A percentile compares a stretch with the other conserved stretches of the same genome.
Conservation (phyloP, 2,329 filamentous ascomycete species). For the Anthostomella pinea region DNA sequence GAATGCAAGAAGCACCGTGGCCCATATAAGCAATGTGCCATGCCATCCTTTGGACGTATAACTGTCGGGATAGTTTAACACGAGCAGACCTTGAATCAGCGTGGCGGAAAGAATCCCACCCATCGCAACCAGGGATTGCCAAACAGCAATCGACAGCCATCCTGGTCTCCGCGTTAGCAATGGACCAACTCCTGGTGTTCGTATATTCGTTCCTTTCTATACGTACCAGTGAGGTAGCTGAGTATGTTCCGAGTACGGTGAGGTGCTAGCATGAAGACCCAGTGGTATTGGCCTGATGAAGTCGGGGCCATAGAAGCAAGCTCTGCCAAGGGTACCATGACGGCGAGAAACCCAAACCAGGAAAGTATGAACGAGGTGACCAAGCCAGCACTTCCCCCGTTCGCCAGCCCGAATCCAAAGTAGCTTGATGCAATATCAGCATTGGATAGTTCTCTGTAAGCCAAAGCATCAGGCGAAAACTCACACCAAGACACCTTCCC, state of each 20-base stretch:
- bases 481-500: slow-evolving; percentile 20
- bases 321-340: slow-evolving; percentile 14
- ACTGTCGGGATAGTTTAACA: slow-evolving; percentile 15
- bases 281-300: slow-evolving; percentile 20
- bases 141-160: slow-evolving; percentile 20
- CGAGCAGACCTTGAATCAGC: slow-evolving; percentile 20
- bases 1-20: slow-evolving; percentile 37
- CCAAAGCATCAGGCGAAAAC: neutral
- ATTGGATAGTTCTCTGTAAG: neutral
- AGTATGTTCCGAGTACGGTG: slow-evolving; percentile 13
- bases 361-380: slow-evolving; percentile 18
- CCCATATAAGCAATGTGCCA: slow-evolving; percentile 40
- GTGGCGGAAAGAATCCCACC: slow-evolving; percentile 12
- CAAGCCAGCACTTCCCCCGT: slow-evolving; percentile 18
- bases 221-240: slow-evolving; percentile 15
- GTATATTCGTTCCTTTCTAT: too few relatives aligned
- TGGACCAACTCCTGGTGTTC: too few relatives aligned
- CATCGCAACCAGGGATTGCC: slow-evolving; percentile 16
- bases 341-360: slow-evolving; percentile 17
- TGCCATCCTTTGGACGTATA: slow-evolving; percentile 35
- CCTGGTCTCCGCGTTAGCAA: too few relatives aligned
- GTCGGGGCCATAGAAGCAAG: slow-evolving; percentile 21
- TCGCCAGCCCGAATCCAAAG: too few relatives aligned
- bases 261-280: slow-evolving; percentile 19
- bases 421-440: slow-evolving; percentile 7